These are phyloP conservation scores for Fusarium equiseti DNA, from an alignment of 2,329 filamentous ascomycete species.

Conservation along the genomic window DNA sequence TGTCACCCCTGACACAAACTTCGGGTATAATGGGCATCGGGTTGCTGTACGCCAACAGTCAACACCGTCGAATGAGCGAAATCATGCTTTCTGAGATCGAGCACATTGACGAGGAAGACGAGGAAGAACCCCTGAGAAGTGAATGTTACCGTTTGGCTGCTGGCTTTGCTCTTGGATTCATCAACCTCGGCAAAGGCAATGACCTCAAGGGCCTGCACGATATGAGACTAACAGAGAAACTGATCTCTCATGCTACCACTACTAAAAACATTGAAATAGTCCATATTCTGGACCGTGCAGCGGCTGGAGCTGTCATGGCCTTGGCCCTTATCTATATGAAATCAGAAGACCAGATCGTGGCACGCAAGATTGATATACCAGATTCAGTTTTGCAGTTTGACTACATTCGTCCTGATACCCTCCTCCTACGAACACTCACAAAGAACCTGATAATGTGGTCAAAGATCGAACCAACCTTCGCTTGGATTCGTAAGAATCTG, in stretches of 20 bases:
- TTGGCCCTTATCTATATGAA: slow-evolving; percentile 97
- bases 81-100: slow-evolving; percentile 99
- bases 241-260: slow-evolving; percentile 86
- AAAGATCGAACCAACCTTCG: slow-evolving; percentile 76
- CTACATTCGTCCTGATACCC: slow-evolving; percentile 92
- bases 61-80: slow-evolving; percentile 98
- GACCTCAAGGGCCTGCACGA: slow-evolving; percentile 91
- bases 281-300: slow-evolving; percentile 92
- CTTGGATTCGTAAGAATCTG: slow-evolving; percentile 82
- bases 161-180: slow-evolving; percentile 91
- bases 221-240: slow-evolving; percentile 90
- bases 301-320: slow-evolving; percentile 91
- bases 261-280: slow-evolving; percentile 93
- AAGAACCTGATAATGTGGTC: slow-evolving; percentile 96
- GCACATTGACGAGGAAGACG: slow-evolving; percentile 81
- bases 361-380: slow-evolving; percentile 92
- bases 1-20: slow-evolving; percentile 93
- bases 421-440: slow-evolving; percentile 88
- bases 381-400: slow-evolving; percentile 93
- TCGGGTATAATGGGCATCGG: slow-evolving; percentile 98
- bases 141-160: slow-evolving; percentile 97
- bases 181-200: slow-evolving; percentile 92
- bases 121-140: slow-evolving; percentile 86
- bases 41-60: slow-evolving; percentile 91
- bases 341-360: slow-evolving; percentile 87